phyloP scores from a whole-genome alignment of 306 rosid genomes.

The Malus orientalis region DNA sequence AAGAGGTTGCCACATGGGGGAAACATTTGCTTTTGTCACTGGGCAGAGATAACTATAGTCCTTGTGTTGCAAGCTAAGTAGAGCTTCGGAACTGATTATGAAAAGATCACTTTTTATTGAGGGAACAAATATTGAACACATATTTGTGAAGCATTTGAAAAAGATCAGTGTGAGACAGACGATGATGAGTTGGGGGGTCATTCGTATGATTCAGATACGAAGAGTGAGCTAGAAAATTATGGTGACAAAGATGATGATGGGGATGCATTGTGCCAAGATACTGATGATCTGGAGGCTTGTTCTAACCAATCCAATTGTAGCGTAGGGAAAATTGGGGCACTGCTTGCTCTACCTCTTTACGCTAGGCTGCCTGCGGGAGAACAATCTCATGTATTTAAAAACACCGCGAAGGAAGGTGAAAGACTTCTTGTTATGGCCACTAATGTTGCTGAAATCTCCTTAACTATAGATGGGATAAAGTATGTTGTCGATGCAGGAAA shows the following conservation, averaged over 20 bases:
- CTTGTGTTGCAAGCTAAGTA: slow-evolving; percentile 67
- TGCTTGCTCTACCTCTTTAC: slow-evolving; percentile 78
- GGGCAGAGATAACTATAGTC: slow-evolving; percentile 77
- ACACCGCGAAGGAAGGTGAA: slow-evolving; percentile 53
- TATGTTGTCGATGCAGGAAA: slow-evolving; percentile 87
- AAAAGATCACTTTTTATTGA: slow-evolving; percentile 34
- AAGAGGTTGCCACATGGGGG: slow-evolving; percentile 86
- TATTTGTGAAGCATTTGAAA: slow-evolving; percentile 76
- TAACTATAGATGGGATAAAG: slow-evolving; percentile 86
- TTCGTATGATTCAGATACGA: slow-evolving; percentile 55
- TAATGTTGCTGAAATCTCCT: slow-evolving; percentile 92
- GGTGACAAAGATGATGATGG: slow-evolving; percentile 14
- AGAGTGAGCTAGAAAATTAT: slow-evolving; percentile 56
- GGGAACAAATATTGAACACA: slow-evolving; percentile 39
- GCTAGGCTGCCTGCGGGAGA: slow-evolving; percentile 84
- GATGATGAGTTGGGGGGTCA: slow-evolving; percentile 33
- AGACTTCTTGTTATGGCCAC: slow-evolving; percentile 84
- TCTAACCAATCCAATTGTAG: too few species aligned
- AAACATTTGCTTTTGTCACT: slow-evolving; percentile 66
- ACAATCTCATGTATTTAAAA: slow-evolving; percentile 67
- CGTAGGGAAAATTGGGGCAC: slow-evolving; percentile 14
- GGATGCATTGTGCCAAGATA: slow-evolving; percentile 9
- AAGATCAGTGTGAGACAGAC: slow-evolving; percentile 32
- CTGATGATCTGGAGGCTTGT: slow-evolving; percentile 11
- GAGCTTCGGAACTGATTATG: slow-evolving; percentile 49